Evolutionary conservation across 2,329 filamentous ascomycete species (phyloP).

Genomic region (Aspergillus amoenus): DNA sequence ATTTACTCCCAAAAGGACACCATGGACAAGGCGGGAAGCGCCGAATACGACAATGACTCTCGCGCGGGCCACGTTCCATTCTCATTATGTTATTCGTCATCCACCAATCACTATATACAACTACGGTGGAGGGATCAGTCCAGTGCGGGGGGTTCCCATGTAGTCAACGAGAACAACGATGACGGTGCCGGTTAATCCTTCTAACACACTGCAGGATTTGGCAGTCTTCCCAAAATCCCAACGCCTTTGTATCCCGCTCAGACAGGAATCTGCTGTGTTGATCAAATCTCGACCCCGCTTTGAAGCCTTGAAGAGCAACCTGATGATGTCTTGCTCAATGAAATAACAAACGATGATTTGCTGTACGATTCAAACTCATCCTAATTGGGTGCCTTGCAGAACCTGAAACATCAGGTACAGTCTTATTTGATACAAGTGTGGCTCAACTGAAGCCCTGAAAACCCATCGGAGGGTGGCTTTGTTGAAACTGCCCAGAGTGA

Average conservation of each 20-base stretch:
- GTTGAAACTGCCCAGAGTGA: neutral
- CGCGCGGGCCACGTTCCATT: constrained; percentile 12
- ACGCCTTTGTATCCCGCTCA: neutral
- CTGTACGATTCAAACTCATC: neutral
- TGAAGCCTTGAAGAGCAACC: neutral
- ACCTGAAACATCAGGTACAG: constrained; percentile 15
- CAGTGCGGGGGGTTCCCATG: neutral
- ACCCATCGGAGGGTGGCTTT: neutral
- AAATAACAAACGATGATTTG: neutral
- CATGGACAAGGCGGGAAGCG: constrained; percentile 10
- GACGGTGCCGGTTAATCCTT: neutral
- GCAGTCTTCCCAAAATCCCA: too few species aligned
- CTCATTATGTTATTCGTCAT: too few species aligned
- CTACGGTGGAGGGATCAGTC: neutral
- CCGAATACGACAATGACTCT: constrained; percentile 8
- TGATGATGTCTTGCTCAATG: neutral
- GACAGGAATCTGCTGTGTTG: neutral
- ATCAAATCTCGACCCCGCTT: neutral
- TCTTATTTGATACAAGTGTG: neutral
- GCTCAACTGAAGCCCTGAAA: neutral
- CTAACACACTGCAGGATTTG: neutral
- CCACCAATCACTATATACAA: neutral
- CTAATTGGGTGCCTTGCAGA: constrained; percentile 12
- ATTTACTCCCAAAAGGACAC: neutral
- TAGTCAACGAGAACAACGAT: neutral